Conservation (phyloP, 2,329 filamentous ascomycete species). For the Calonectria multiphialidica region DNA sequence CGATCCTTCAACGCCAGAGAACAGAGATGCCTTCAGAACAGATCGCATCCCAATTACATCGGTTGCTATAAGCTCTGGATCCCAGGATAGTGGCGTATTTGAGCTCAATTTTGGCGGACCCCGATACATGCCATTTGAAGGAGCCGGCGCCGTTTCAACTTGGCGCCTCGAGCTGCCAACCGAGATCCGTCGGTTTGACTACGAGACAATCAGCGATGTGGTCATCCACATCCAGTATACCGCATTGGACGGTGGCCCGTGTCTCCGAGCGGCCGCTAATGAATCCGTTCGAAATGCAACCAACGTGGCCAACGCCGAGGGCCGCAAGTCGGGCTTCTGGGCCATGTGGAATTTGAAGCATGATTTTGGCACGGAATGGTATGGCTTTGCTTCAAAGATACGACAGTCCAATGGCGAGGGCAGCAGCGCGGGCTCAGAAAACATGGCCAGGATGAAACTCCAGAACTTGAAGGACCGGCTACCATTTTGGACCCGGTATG, state of each 20-base stretch:
- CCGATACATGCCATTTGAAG: slow-evolving; percentile 16
- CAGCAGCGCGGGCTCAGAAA: neutral
- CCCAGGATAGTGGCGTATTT: slow-evolving; percentile 3
- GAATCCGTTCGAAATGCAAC: neutral
- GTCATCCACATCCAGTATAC: slow-evolving; percentile 20
- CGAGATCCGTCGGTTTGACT: slow-evolving; percentile 10
- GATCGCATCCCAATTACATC: neutral
- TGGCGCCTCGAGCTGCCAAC: slow-evolving; percentile 20
- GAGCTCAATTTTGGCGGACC: slow-evolving; percentile 10
- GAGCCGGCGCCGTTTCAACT: slow-evolving; percentile 11
- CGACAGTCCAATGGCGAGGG: neutral
- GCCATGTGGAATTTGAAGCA: neutral
- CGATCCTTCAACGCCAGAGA: neutral
- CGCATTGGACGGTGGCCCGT: neutral
- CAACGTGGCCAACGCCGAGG: neutral
- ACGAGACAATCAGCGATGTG: slow-evolving; percentile 11
- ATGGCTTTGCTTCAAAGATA: neutral
- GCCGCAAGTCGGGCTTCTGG: neutral
- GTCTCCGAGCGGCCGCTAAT: neutral
- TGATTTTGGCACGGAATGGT: neutral
- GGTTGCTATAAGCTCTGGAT: neutral
- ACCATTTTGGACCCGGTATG: neutral
- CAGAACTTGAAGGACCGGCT: neutral
- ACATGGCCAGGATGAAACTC: neutral
- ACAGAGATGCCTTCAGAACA: neutral